Conservation (phyloP, 768 basidiomycete species). For the Termitomyces sp. region DNA sequence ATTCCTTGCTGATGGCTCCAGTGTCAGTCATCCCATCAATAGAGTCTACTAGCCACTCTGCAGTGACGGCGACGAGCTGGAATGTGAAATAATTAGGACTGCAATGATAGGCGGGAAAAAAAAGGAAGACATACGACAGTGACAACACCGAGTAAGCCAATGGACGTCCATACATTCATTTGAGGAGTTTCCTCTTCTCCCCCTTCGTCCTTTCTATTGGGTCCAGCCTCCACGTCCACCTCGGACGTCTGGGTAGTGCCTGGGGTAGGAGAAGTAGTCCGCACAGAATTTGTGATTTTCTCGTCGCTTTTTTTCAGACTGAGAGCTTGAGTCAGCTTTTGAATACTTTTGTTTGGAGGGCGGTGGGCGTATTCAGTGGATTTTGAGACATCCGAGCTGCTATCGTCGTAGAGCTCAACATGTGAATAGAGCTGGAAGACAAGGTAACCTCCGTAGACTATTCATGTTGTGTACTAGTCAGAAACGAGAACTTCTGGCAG, state of each 20-base stretch:
- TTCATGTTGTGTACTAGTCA: slow-evolving; percentile 25
- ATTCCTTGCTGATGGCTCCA: slow-evolving; percentile 66
- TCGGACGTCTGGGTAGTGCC: neutral
- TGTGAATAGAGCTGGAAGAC: slow-evolving; percentile 80
- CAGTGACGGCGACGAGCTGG: slow-evolving; percentile 59
- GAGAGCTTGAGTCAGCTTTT: neutral
- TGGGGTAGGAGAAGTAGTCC: slow-evolving; percentile 1
- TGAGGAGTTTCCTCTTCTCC: slow-evolving; percentile 47
- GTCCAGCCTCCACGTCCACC: slow-evolving; percentile 4
- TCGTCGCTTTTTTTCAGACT: slow-evolving; percentile 14
- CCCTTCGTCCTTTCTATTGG: slow-evolving; percentile 15
- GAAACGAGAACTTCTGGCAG: slow-evolving; percentile 27
- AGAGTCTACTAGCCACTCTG: slow-evolving; percentile 75
- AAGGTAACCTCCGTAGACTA: slow-evolving; percentile 76
- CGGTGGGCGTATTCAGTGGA: slow-evolving; percentile 27
- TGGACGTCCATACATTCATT: slow-evolving; percentile 50
- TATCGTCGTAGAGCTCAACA: slow-evolving; percentile 59
- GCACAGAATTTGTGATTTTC: neutral
- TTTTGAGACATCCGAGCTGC: slow-evolving; percentile 29
- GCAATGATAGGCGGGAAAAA: neutral
- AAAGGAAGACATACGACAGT: slow-evolving; percentile 49
- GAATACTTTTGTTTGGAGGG: neutral
- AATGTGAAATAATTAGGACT: slow-evolving; percentile 26
- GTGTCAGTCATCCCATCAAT: slow-evolving; percentile 66
- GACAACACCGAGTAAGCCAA: slow-evolving; percentile 51